phyloP scores from a whole-genome alignment of 441 rosid species.

The Populus hybrid region DNA sequence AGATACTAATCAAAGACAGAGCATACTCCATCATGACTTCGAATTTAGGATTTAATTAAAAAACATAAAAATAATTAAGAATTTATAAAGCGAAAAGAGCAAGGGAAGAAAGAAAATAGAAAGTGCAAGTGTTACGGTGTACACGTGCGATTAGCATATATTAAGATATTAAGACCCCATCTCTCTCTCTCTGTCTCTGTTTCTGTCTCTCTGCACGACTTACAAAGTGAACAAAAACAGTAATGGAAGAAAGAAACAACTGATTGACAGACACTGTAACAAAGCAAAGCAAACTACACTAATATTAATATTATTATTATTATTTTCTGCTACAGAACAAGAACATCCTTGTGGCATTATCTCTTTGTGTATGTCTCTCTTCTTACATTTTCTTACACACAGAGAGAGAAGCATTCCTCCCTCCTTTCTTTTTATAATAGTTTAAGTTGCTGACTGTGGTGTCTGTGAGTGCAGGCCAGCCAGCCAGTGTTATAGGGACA shows the following conservation, averaged over 20 bases:
- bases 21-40: too few relatives aligned
- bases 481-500: neutral
- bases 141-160: slow-evolving; percentile 36
- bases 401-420: neutral
- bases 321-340: neutral
- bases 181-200: neutral
- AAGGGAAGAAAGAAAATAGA: slow-evolving; percentile 1
- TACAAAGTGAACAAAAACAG: slow-evolving; percentile 16
- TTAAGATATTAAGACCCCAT: neutral
- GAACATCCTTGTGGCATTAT: neutral
- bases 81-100: neutral
- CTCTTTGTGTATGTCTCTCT: neutral
- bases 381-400: neutral
- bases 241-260: slow-evolving; percentile 13
- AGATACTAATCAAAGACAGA: too few relatives aligned
- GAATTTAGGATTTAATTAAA: too few relatives aligned
- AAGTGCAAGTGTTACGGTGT: slow-evolving; percentile 24
- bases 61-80: neutral
- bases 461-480: neutral
- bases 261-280: neutral
- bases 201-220: slow-evolving; percentile 21
- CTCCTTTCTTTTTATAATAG: neutral
- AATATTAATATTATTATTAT: too few relatives aligned
- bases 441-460: neutral
- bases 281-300: neutral